phyloP scores from a whole-genome alignment of 2,329 filamentous ascomycete genomes.

The Penicillium sp. region DNA sequence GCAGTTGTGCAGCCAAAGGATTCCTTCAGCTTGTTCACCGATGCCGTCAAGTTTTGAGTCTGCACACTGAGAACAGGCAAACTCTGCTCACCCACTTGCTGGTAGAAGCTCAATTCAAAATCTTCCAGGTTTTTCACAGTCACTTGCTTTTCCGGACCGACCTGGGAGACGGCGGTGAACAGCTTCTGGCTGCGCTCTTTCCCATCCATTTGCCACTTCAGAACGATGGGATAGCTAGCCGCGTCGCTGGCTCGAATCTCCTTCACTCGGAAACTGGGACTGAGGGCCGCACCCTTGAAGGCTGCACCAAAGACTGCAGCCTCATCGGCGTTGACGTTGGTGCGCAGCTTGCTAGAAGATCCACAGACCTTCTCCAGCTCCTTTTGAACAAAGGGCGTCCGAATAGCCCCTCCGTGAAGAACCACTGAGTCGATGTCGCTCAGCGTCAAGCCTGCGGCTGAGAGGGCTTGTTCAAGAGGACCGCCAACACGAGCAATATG shows the following conservation, averaged over 20 bases:
- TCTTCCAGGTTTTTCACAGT: slow-evolving; percentile 77
- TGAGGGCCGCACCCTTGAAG: slow-evolving; percentile 87
- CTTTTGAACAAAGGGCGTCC: slow-evolving; percentile 92
- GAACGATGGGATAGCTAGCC: slow-evolving; percentile 64
- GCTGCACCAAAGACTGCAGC: slow-evolving; percentile 92
- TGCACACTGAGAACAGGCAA: slow-evolving; percentile 60
- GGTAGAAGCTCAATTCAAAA: slow-evolving; percentile 72
- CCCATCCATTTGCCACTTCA: slow-evolving; percentile 67
- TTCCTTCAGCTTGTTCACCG: slow-evolving; percentile 70
- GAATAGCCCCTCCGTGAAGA: slow-evolving; percentile 80
- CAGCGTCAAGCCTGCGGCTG: slow-evolving; percentile 64
- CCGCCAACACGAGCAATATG: slow-evolving; percentile 62
- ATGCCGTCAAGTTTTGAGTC: slow-evolving; percentile 80
- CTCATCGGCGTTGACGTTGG: slow-evolving; percentile 95
- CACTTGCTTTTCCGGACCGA: slow-evolving; percentile 76
- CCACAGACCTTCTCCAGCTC: slow-evolving; percentile 71
- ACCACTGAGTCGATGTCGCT: slow-evolving; percentile 82
- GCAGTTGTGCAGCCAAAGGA: slow-evolving; percentile 69
- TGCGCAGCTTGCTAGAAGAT: slow-evolving; percentile 70
- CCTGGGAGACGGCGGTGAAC: slow-evolving; percentile 69
- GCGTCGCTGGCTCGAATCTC: slow-evolving; percentile 82
- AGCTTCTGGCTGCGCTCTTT: slow-evolving; percentile 74
- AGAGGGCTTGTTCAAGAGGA: slow-evolving; percentile 69
- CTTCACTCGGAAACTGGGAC: slow-evolving; percentile 94
- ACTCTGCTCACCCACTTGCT: slow-evolving; percentile 53